phyloP scores from a whole-genome alignment of 768 basidiomycete species.

The Termitomyces sp. region DNA sequence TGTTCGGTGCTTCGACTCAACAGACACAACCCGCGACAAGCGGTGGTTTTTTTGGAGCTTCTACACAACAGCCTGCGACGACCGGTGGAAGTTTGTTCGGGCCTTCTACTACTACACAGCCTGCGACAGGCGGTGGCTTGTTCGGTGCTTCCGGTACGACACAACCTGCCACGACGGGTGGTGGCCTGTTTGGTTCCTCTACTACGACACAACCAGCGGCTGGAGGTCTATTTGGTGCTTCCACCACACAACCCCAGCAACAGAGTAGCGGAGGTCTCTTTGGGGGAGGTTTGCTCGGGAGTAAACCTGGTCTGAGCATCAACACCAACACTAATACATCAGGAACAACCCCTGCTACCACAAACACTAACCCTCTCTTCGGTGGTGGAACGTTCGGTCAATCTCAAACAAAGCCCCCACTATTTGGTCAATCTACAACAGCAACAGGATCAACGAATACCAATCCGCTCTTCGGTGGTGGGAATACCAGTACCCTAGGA shows the following conservation, averaged over 20 bases:
- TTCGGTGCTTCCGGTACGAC: slow-evolving; percentile 22
- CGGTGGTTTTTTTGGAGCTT: slow-evolving; percentile 21
- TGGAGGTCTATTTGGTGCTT: slow-evolving; percentile 27
- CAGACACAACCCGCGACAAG: slow-evolving; percentile 6
- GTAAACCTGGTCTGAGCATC: slow-evolving; percentile 16
- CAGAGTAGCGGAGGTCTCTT: neutral
- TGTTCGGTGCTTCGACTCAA: slow-evolving; percentile 20
- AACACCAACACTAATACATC: slow-evolving; percentile 21
- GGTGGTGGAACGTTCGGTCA: slow-evolving; percentile 19
- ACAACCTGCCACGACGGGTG: slow-evolving; percentile 9
- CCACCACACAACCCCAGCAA: slow-evolving; percentile 7
- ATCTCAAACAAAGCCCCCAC: slow-evolving; percentile 20
- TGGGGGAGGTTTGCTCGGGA: neutral
- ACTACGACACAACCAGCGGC: slow-evolving; percentile 15
- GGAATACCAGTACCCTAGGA: slow-evolving; percentile 22
- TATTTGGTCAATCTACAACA: slow-evolving; percentile 18
- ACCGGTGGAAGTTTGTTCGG: slow-evolving; percentile 28
- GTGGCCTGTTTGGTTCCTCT: slow-evolving; percentile 29
- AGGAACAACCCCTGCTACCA: slow-evolving; percentile 19
- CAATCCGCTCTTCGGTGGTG: slow-evolving; percentile 21
- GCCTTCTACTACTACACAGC: slow-evolving; percentile 14
- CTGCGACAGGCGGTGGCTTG: slow-evolving; percentile 21
- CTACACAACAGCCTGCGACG: slow-evolving; percentile 14
- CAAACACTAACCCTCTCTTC: slow-evolving; percentile 21
- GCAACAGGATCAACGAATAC: slow-evolving; percentile 5